Conservation (phyloP, 2,329 filamentous ascomycete species). For the Domatiomyces globalis region DNA sequence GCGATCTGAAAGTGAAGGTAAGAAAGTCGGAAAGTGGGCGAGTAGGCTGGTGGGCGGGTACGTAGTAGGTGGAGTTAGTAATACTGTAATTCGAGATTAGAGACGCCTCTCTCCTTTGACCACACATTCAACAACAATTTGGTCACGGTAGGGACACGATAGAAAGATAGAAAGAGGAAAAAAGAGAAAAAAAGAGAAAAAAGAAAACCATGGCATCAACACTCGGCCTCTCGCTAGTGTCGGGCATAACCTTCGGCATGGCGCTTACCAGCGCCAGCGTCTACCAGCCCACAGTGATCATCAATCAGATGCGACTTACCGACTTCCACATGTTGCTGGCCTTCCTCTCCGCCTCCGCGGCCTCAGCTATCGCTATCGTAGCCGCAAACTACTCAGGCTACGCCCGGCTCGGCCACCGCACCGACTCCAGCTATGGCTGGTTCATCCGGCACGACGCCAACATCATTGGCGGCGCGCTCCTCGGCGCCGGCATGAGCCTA, state of each 20-base stretch:
- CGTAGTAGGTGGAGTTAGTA: too few species aligned
- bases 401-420: slow-evolving; percentile 33
- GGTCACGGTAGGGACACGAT: too few species aligned
- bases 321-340: slow-evolving; percentile 53
- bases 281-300: slow-evolving; percentile 44
- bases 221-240: slow-evolving; percentile 20
- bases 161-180: too few species aligned
- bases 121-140: too few species aligned
- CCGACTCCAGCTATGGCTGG: slow-evolving; percentile 38
- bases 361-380: slow-evolving; percentile 40
- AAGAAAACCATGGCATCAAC: too few species aligned
- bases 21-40: too few species aligned
- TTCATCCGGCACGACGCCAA: slow-evolving; percentile 48
- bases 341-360: slow-evolving; percentile 48
- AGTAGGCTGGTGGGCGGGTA: too few species aligned
- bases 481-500: slow-evolving; percentile 51
- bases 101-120: too few species aligned
- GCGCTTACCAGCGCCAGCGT: slow-evolving; percentile 47
- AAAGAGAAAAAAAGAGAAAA: too few species aligned
- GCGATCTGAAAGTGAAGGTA: too few species aligned
- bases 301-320: slow-evolving; percentile 44
- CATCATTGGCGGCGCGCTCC: slow-evolving; percentile 45
- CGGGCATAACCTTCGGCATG: slow-evolving; percentile 48
- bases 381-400: slow-evolving; percentile 31
- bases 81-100: too few species aligned